These are phyloP conservation scores for Apiospora arundinis DNA, from an alignment of 2,329 filamentous ascomycete species.

Conservation along the genomic window DNA sequence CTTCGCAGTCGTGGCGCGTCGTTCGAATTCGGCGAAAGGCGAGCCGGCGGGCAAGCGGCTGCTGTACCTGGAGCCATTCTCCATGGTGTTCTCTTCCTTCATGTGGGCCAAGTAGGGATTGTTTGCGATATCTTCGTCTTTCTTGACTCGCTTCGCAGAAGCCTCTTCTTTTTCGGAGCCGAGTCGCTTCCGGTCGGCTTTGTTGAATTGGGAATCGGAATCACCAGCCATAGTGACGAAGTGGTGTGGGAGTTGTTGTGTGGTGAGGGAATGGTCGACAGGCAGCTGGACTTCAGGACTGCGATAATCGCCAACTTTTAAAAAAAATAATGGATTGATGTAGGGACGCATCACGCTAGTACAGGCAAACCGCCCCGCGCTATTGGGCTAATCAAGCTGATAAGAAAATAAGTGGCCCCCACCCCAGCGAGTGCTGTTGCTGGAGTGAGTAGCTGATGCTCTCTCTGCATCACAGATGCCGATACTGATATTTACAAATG, in stretches of 20 bases:
- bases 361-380: neutral
- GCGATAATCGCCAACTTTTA: conserved; percentile 11
- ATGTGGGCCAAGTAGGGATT: conserved; percentile 95
- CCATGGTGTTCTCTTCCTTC: conserved; percentile 61
- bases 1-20: conserved; percentile 80
- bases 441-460: too few species aligned
- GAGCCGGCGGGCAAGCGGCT: conserved; percentile 45
- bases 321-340: conserved; percentile 14
- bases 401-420: neutral
- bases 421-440: too few species aligned
- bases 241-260: neutral
- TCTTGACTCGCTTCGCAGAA: conserved; percentile 24
- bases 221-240: conserved; percentile 11
- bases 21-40: conserved; percentile 70
- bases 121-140: conserved; percentile 40
- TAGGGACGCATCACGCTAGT: neutral
- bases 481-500: too few species aligned
- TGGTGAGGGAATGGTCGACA: neutral
- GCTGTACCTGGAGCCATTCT: conserved; percentile 44
- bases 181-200: conserved; percentile 34
- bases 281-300: neutral
- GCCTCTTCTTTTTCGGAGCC: conserved; percentile 31
- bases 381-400: neutral
- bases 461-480: too few species aligned
- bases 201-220: neutral